Evolutionary conservation across 306 rosid genomes (phyloP).

Genomic region (Vigna angularis): DNA sequence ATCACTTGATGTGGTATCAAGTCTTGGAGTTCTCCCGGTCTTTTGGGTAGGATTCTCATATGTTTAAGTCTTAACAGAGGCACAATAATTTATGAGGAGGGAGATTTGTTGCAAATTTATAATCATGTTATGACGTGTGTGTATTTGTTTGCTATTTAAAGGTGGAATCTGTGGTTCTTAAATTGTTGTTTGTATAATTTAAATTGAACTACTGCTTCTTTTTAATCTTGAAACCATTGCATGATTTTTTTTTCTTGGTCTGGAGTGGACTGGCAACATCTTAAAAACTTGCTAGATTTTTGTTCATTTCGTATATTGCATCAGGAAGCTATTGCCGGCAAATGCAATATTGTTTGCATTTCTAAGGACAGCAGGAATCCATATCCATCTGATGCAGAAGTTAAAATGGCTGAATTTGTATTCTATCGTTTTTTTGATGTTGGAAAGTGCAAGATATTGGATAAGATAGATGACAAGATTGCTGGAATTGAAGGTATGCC

Average conservation of each 20-base stretch:
- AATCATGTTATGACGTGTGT: neutral
- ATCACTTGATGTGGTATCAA: too few relatives aligned
- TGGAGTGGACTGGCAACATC: slow-evolving; percentile 13
- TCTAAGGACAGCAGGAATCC: slow-evolving; percentile 70
- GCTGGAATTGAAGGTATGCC: slow-evolving; percentile 69
- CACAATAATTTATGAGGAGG: neutral
- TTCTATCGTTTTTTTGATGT: slow-evolving; percentile 87
- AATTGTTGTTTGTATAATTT: slow-evolving; percentile 7
- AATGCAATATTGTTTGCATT: slow-evolving; percentile 79
- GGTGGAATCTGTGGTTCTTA: neutral
- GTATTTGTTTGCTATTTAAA: neutral
- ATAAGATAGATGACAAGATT: slow-evolving; percentile 59
- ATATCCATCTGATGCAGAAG: slow-evolving; percentile 61
- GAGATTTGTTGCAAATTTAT: neutral
- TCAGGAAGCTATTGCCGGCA: slow-evolving; percentile 94
- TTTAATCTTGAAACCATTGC: neutral
- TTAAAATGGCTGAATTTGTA: slow-evolving; percentile 72
- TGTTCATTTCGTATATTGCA: slow-evolving; percentile 24
- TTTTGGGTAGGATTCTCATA: too few relatives aligned
- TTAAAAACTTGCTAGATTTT: neutral
- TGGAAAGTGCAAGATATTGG: slow-evolving; percentile 49
- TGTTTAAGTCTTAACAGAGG: too few relatives aligned
- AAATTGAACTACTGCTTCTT: neutral
- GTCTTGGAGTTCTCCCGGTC: too few relatives aligned
- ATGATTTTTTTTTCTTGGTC: neutral